Evolutionary conservation across 1,284 basidiomycete species (phyloP).

Genomic region (Tremellales sp.): DNA sequence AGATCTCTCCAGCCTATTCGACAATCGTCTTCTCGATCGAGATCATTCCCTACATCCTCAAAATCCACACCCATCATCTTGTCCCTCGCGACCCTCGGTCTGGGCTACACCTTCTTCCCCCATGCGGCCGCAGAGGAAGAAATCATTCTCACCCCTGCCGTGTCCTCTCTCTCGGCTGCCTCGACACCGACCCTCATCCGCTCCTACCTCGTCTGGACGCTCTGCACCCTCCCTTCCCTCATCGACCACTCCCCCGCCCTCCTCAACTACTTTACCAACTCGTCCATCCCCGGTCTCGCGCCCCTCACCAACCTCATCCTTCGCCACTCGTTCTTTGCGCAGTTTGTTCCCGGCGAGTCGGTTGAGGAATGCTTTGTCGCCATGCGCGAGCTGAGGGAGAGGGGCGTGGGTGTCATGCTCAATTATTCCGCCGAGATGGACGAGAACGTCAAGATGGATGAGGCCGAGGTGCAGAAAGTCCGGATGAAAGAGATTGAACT

Average conservation of each 20-base stretch:
- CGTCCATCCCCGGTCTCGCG: constrained; percentile 61
- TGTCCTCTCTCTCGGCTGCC: too few species aligned
- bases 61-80: not conserved
- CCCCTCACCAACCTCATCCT: constrained; percentile 67
- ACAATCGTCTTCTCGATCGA: not conserved
- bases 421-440: constrained; percentile 73
- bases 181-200: constrained; percentile 54
- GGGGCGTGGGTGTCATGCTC: constrained; percentile 73
- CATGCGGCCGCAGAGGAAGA: not conserved
- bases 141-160: not conserved
- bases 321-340: constrained; percentile 75
- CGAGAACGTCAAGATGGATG: constrained; percentile 4
- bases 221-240: constrained; percentile 70
- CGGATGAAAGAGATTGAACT: constrained; percentile 67
- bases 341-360: constrained; percentile 83
- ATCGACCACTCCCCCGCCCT: constrained; percentile 73
- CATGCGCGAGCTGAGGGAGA: constrained; percentile 59
- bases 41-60: too few species aligned
- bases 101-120: not conserved
- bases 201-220: constrained; percentile 73
- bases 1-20: too few species aligned
- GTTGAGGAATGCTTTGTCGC: constrained; percentile 64
- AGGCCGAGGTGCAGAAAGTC: constrained; percentile 53
- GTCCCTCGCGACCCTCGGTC: too few species aligned
- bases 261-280: constrained; percentile 58